Percentiles rank a stretch among this genome's conserved stretches.
Conservation (phyloP, 2,329 filamentous ascomycete species). For the Aureobasidium namibiae region DNA sequence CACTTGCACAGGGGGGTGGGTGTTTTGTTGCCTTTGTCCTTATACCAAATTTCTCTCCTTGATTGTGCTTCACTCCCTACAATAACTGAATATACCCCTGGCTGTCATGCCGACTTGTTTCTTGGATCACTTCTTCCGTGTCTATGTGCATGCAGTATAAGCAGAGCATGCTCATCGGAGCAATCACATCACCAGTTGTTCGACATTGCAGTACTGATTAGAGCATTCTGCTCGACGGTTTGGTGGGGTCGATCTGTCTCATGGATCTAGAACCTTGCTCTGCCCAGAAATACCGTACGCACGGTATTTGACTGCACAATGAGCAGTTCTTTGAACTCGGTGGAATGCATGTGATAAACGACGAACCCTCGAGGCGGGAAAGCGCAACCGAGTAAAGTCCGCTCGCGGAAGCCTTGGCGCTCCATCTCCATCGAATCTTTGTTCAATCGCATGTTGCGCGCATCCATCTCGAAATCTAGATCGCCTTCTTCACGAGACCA, state of each 20-base stretch:
- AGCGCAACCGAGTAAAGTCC: constrained; percentile 14
- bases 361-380: neutral
- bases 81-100: constrained; percentile 18
- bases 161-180: neutral
- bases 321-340: neutral
- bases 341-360: neutral
- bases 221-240: too few species aligned
- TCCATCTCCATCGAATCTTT: constrained; percentile 4
- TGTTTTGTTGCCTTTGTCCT: constrained; percentile 1
- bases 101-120: constrained; percentile 4
- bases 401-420: constrained; percentile 2
- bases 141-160: neutral
- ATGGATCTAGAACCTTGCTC: too few species aligned
- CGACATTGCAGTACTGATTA: too few species aligned
- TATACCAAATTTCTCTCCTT: neutral
- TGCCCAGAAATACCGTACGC: too few species aligned
- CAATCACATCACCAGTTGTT: too few species aligned
- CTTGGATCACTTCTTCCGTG: neutral
- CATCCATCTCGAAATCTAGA: neutral
- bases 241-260: too few species aligned
- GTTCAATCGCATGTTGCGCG: neutral
- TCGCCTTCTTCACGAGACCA: neutral
- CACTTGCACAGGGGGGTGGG: constrained; percentile 7
- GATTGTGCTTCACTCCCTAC: constrained; percentile 12
- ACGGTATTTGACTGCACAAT: too few species aligned